phyloP scores from a whole-genome alignment of 108 stramenopile genomes.

The Nitzschia inconspicua region DNA sequence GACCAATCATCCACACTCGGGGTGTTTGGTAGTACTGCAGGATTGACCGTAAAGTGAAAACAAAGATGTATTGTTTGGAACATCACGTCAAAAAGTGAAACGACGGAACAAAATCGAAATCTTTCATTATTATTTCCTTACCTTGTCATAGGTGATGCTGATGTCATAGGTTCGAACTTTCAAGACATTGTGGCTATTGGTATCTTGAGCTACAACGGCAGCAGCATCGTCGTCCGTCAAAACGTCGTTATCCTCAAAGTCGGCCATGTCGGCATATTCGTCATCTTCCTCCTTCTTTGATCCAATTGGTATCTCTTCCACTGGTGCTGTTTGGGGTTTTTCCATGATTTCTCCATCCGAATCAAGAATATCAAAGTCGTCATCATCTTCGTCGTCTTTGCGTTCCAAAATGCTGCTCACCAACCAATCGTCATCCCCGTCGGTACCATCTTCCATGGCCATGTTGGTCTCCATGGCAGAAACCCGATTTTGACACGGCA shows the following conservation, averaged over 20 bases:
- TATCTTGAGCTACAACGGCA: slow-evolving; percentile 1
- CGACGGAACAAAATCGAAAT: too few relatives aligned
- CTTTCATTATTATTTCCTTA: too few relatives aligned
- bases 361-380: slow-evolving; percentile 86
- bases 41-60: too few relatives aligned
- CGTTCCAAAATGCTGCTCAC: slow-evolving; percentile 47
- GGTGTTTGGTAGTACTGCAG: slow-evolving; percentile 99
- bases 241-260: slow-evolving; percentile 83
- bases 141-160: slow-evolving; percentile 95
- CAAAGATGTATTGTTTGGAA: too few relatives aligned
- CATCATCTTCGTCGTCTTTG: slow-evolving; percentile 26
- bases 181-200: slow-evolving; percentile 51
- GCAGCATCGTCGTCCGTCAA: slow-evolving; percentile 69
- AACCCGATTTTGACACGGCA: slow-evolving; percentile 83
- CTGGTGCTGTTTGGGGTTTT: slow-evolving; percentile 2
- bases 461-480: slow-evolving; percentile 66
- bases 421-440: slow-evolving; percentile 56
- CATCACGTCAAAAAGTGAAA: too few relatives aligned
- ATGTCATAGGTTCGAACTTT: slow-evolving; percentile 94
- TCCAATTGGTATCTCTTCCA: not conserved
- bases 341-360: slow-evolving; percentile 64
- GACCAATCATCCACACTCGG: slow-evolving; percentile 95
- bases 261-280: slow-evolving; percentile 91
- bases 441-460: slow-evolving; percentile 26
- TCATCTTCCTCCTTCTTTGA: slow-evolving; percentile 49